Evolutionary conservation across 179 eudicot species (phyloP).

Genomic region (Silene vulgaris): DNA sequence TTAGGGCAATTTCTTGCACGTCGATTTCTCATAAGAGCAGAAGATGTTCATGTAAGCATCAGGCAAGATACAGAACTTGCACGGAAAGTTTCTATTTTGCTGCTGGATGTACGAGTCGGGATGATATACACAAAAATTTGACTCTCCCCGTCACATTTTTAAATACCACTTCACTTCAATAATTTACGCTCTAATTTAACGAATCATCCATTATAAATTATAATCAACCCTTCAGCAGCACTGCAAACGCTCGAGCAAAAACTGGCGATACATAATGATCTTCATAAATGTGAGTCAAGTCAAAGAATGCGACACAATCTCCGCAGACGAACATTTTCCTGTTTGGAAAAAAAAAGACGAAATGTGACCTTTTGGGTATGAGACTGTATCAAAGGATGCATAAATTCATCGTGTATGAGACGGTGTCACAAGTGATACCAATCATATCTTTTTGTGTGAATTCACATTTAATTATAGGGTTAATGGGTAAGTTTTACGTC

Average conservation of each 20-base stretch:
- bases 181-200: not conserved
- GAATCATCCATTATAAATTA: too few relatives aligned
- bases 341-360: constrained; percentile 9
- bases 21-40: too few relatives aligned
- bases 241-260: not conserved
- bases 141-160: not conserved
- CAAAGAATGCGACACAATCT: constrained; percentile 54
- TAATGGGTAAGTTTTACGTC: too few relatives aligned
- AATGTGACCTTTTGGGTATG: not conserved
- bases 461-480: too few relatives aligned
- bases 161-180: constrained; percentile 1
- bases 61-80: not conserved
- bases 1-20: too few relatives aligned
- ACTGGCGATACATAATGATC: not conserved
- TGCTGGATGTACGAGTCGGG: not conserved
- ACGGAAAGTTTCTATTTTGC: not conserved
- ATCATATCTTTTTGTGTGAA: too few relatives aligned
- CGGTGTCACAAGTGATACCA: too few relatives aligned
- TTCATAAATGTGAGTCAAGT: constrained; percentile 5
- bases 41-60: not conserved
- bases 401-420: not conserved
- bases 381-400: not conserved
- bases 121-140: constrained; percentile 21
- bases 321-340: constrained; percentile 67
- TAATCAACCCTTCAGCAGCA: not conserved